These are phyloP conservation scores for Ophiostoma piceae DNA, from an alignment of 2,329 filamentous ascomycete genomes.

Conservation along the genomic window DNA sequence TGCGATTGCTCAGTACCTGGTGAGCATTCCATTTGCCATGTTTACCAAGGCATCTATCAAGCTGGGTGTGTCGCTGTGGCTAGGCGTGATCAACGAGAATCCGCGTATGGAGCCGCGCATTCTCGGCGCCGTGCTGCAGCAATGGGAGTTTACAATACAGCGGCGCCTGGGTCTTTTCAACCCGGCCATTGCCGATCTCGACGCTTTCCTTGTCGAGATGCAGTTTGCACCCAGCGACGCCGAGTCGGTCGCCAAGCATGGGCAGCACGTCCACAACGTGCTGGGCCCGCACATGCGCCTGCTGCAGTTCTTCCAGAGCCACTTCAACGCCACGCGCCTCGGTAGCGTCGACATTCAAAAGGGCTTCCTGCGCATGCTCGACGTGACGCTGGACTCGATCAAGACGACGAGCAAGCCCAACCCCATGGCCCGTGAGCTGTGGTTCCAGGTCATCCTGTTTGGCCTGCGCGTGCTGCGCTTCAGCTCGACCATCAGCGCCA, in stretches of 20 bases:
- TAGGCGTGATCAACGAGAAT: conserved; percentile 95
- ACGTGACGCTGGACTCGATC: conserved; percentile 70
- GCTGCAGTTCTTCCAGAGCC: conserved; percentile 84
- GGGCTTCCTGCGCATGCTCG: conserved; percentile 75
- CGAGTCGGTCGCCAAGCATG: conserved; percentile 64
- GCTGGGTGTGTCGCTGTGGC: conserved; percentile 90
- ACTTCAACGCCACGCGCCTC: conserved; percentile 89
- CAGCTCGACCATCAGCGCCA: conserved; percentile 58
- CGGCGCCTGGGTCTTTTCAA: conserved; percentile 78
- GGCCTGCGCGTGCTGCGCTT: conserved; percentile 71
- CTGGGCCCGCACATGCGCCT: conserved; percentile 82
- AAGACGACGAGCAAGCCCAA: conserved; percentile 62
- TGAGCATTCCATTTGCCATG: conserved; percentile 84
- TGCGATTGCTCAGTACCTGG: conserved; percentile 77
- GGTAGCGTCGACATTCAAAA: conserved; percentile 75
- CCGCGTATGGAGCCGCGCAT: conserved; percentile 81
- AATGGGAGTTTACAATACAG: conserved; percentile 82
- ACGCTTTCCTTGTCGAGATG: conserved; percentile 85
- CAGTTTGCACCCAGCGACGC: conserved; percentile 92
- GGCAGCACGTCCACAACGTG: conserved; percentile 73
- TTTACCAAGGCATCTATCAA: conserved; percentile 96
- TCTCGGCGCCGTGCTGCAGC: conserved; percentile 77
- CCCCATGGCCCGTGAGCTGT: conserved; percentile 84
- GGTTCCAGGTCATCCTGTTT: conserved; percentile 82
- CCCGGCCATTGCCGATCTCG: conserved; percentile 62